Base-by-base conservation (phyloP, 352 stramenopile genomes). In the Phytophthora pisi region DNA sequence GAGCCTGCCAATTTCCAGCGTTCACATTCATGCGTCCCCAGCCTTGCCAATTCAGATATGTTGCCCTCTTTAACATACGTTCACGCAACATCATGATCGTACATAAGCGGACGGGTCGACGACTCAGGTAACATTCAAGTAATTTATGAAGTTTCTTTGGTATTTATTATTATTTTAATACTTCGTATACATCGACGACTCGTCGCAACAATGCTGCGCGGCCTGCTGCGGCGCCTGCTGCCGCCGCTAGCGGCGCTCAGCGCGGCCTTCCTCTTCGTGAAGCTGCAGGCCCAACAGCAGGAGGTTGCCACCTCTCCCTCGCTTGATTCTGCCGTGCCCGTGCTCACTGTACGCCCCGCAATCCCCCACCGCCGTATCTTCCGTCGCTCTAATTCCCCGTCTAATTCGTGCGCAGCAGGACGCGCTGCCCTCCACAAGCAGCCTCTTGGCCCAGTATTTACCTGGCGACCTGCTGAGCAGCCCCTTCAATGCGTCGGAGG, bases 181-280 rank as follows among this genome's bases (percentile, higher is more conserved):
- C 34, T 72, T 87, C 36, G 75, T 86, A 42, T 18, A 31, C 38
- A n/a, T 20, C 42, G 6, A 46, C 38, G 57, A 59, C 57, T 56
- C 63, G 38, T 63, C n/a, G 47, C 42, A 34, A 74, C 55, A 34
- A 74, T 57, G 55, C 51, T 57, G 55, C 51, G 57, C 34, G 42
- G 53, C 52, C 38, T 69, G 15, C 23, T 68, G 40, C 53, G 46
- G 8, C 65, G 20, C 43, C 20, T 66, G 24, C 47, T 75, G 52
- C 52, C 50, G 30, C 45, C 63, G 10, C 18, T 68, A 8, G 57
- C 31, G 45, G 34, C 61, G 45, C 28, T 72, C 2, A 4, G 57
- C 8, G 54, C 54, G 30, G 64, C 51, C 6, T 34, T 72, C 9
- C 57, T 69, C 18, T 51, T 72, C 53, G 1, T 52, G 13, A 52